These are phyloP conservation scores for Endogone sp. DNA, from an alignment of 192 early-diverging fungal species.

Conservation along the genomic window DNA sequence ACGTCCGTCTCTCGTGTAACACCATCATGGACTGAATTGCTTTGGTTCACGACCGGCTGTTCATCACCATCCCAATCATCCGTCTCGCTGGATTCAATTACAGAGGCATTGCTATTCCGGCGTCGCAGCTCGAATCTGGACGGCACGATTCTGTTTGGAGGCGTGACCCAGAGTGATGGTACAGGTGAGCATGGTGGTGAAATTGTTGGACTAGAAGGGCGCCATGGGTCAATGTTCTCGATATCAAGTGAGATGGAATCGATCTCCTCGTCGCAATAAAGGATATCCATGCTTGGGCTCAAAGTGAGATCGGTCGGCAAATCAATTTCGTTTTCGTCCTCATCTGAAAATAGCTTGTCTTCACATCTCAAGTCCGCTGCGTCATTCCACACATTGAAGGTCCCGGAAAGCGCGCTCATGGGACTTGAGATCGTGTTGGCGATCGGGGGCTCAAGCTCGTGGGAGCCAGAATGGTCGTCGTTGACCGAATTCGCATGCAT, in stretches of 20 bases:
- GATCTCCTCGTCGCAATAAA: not conserved
- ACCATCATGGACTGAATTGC: too few species aligned
- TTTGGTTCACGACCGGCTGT: too few species aligned
- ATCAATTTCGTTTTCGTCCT: not conserved
- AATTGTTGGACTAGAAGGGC: not conserved
- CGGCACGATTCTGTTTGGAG: too few species aligned
- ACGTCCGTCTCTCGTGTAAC: too few species aligned
- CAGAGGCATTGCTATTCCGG: not conserved
- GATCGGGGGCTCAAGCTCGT: not conserved
- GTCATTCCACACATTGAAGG: not conserved
- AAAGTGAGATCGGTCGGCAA: not conserved
- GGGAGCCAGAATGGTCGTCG: not conserved
- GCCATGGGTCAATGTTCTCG: not conserved
- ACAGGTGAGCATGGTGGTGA: not conserved
- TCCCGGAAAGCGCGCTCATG: too few species aligned
- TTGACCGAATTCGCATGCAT: not conserved
- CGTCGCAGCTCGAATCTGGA: too few species aligned
- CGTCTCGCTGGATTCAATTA: too few species aligned
- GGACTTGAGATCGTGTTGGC: not conserved
- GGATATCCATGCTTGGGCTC: not conserved
- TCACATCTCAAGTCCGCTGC: not conserved
- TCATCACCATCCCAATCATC: too few species aligned
- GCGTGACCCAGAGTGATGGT: not conserved
- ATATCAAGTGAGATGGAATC: not conserved
- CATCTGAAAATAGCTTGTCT: not conserved